Percentiles rank a stretch among this genome's conserved stretches.
These are phyloP conservation scores for Intubia oerlemansii DNA, from an alignment of 2,329 filamentous ascomycete species.

Conservation along the genomic window DNA sequence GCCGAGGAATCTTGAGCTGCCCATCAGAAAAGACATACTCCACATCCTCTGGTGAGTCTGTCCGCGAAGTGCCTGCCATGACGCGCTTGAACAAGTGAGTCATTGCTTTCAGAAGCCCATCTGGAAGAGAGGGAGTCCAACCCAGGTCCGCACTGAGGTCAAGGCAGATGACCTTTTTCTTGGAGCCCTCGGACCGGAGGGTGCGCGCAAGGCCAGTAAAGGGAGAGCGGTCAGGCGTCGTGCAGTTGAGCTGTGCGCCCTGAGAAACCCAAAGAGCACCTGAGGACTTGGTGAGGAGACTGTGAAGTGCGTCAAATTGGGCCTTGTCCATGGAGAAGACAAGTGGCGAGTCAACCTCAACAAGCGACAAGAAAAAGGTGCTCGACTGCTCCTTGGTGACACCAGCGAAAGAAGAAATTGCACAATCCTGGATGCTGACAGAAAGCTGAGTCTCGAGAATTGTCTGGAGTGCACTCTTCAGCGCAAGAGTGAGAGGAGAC, in stretches of 20 bases:
- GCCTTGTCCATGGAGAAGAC: slow-evolving; percentile 18
- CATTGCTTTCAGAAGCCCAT: background rate
- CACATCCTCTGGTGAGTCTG: slow-evolving; percentile 3
- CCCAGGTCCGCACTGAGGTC: background rate
- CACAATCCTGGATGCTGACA: background rate
- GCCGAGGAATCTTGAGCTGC: slow-evolving; percentile 17
- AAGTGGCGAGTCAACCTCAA: slow-evolving; percentile 16
- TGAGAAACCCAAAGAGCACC: slow-evolving; percentile 26
- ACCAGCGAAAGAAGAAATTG: too few species aligned
- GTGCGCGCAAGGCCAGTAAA: slow-evolving; percentile 25
- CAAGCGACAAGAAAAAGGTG: slow-evolving; percentile 21
- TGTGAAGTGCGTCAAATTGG: slow-evolving; percentile 20
- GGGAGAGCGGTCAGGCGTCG: slow-evolving; percentile 16
- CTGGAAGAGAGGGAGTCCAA: background rate
- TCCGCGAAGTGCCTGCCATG: slow-evolving; percentile 3
- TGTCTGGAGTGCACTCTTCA: background rate
- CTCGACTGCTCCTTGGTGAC: too few species aligned
- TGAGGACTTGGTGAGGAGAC: slow-evolving; percentile 15
- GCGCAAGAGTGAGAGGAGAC: background rate
- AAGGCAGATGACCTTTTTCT: slow-evolving; percentile 14
- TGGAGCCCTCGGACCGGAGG: slow-evolving; percentile 25
- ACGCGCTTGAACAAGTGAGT: background rate
- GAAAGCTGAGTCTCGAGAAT: slow-evolving; percentile 1
- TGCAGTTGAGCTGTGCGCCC: slow-evolving; percentile 17
- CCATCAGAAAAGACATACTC: slow-evolving; percentile 16